These are phyloP conservation scores for Boletus rufocinnamomeus DNA, from an alignment of 768 basidiomycete species.

Conservation along the genomic window DNA sequence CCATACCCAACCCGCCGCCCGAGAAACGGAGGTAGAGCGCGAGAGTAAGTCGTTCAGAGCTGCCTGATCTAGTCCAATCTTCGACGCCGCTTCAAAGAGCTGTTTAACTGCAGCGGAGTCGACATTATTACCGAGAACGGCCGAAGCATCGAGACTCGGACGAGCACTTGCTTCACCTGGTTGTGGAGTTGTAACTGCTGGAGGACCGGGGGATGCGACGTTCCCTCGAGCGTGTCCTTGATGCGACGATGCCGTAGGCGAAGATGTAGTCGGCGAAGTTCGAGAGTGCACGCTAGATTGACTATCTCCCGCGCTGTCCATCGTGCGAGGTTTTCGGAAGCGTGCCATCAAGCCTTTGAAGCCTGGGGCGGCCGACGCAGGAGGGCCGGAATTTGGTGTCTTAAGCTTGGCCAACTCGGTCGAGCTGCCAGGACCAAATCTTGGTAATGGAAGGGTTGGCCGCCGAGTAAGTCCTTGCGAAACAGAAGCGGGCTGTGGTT, in stretches of 20 bases:
- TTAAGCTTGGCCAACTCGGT: slow-evolving; percentile 57
- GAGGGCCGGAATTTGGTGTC: slow-evolving; percentile 58
- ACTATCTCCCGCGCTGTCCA: slow-evolving; percentile 30
- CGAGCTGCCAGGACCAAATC: slow-evolving; percentile 38
- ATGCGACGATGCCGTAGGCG: slow-evolving; percentile 36
- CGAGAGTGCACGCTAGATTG: slow-evolving; percentile 34
- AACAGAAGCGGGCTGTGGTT: slow-evolving; percentile 33
- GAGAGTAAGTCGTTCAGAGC: slow-evolving; percentile 70
- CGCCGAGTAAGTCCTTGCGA: slow-evolving; percentile 44
- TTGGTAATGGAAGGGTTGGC: slow-evolving; percentile 51
- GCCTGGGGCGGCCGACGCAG: slow-evolving; percentile 71
- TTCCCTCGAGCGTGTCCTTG: slow-evolving; percentile 38
- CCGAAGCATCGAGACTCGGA: slow-evolving; percentile 28
- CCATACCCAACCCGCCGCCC: slow-evolving; percentile 45
- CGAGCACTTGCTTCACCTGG: slow-evolving; percentile 21
- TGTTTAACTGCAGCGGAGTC: slow-evolving; percentile 64
- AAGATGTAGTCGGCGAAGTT: slow-evolving; percentile 37
- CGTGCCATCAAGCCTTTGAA: slow-evolving; percentile 81
- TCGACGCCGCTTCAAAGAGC: slow-evolving; percentile 72
- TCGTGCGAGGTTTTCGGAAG: slow-evolving; percentile 50
- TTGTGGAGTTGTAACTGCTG: slow-evolving; percentile 5
- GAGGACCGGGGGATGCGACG: slow-evolving; percentile 27
- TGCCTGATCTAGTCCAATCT: slow-evolving; percentile 72
- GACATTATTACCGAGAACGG: slow-evolving; percentile 28
- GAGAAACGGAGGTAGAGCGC: slow-evolving; percentile 69